Evolutionary conservation across 106 monocot species (phyloP).

Genomic region (Gastrodia elata): DNA sequence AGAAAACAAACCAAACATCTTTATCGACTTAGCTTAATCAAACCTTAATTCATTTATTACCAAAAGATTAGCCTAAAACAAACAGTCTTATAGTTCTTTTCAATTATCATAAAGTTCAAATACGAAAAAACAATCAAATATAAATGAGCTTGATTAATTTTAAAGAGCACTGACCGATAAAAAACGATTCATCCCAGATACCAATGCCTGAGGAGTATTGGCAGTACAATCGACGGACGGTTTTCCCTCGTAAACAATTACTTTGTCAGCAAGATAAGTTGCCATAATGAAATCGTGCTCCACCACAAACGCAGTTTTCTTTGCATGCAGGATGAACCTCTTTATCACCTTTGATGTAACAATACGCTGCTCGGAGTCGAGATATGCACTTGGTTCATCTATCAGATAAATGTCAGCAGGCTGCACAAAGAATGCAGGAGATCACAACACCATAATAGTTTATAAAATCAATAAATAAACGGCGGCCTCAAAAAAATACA

Average conservation of each 20-base stretch:
- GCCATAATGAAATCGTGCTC: constrained; percentile 99
- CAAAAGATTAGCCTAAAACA: too few relatives aligned
- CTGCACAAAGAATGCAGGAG: constrained; percentile 30
- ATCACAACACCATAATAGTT: neutral
- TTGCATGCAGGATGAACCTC: constrained; percentile 93
- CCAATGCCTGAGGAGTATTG: constrained; percentile 82
- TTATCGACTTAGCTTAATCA: too few relatives aligned
- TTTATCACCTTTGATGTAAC: constrained; percentile 97
- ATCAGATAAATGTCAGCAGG: constrained; percentile 98
- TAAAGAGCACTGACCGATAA: constrained; percentile 61
- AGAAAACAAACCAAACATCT: too few relatives aligned
- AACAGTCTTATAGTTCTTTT: too few relatives aligned
- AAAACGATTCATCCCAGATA: constrained; percentile 96
- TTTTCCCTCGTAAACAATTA: constrained; percentile 87
- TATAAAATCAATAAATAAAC: neutral
- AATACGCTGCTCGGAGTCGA: constrained; percentile 98
- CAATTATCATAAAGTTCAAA: neutral
- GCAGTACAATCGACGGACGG: constrained; percentile 84
- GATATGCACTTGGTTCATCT: constrained; percentile 98
- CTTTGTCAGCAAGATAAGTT: constrained; percentile 95
- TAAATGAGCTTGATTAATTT: neutral
- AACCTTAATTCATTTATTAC: too few relatives aligned
- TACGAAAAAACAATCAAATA: too few relatives aligned
- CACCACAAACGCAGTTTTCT: constrained; percentile 98
- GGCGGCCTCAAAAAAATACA: neutral